Conservation (phyloP, 345 rosid genomes). For the Heritiera fomes region DNA sequence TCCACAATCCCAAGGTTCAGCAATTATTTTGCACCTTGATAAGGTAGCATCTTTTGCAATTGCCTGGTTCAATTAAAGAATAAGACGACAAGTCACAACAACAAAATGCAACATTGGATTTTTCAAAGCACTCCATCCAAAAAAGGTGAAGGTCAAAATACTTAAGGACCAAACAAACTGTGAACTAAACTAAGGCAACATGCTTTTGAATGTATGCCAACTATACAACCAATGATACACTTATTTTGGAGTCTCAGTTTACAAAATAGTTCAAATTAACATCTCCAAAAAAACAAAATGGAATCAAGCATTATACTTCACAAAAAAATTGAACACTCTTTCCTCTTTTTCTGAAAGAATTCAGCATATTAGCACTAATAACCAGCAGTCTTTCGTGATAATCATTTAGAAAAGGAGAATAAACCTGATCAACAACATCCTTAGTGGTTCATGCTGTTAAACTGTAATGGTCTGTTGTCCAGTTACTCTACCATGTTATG, state of each 20-base stretch:
- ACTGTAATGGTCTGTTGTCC: background rate
- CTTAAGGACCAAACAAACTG: too few species aligned
- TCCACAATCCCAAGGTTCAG: conserved; percentile 99
- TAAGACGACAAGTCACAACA: background rate
- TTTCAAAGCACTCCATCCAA: background rate
- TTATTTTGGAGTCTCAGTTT: background rate
- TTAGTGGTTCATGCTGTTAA: background rate
- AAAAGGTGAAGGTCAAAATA: too few species aligned
- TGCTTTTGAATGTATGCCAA: background rate
- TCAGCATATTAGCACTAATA: background rate
- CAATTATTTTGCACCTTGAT: conserved; percentile 86
- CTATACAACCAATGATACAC: background rate
- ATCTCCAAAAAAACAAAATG: background rate
- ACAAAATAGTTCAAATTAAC: conserved; percentile 3
- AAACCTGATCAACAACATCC: background rate
- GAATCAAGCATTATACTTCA: background rate
- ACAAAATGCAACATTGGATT: background rate
- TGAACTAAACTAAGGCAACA: too few species aligned
- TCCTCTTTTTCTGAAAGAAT: conserved; percentile 1
- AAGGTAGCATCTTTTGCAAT: conserved; percentile 79
- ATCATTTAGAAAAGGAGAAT: background rate
- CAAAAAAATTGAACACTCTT: background rate
- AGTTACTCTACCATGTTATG: background rate
- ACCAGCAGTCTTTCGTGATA: background rate
- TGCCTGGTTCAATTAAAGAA: conserved; percentile 49